Evolutionary conservation across 371 early-diverging fungal genomes (phyloP), one percentile per base, ranked within the genome.

Genomic region (Circinella umbellata): DNA sequence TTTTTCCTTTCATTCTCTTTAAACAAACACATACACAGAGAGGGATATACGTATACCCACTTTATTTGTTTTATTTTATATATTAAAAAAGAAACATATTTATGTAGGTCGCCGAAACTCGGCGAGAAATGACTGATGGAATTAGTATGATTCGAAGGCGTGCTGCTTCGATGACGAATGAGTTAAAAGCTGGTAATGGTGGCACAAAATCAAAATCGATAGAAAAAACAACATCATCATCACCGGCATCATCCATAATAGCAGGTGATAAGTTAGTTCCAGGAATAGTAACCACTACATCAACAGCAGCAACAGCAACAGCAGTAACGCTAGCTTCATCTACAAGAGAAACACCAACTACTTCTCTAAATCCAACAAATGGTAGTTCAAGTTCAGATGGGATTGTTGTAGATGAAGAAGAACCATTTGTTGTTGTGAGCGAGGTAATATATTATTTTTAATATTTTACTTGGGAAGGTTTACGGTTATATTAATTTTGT

Each of bases 41-140:
- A 27, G 27, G 2, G 27, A 27, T 2, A 27, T 27, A 27, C 27
- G 2, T 27, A 27, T 27, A 27, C 27, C 27, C 27, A 27, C 27
- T 42, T 11, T 42, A 2, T 3, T 42, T 42, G 11, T 42, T 11
- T 9, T 42, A 9, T 42, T 1, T 42, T 42, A 42, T 42, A 42
- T 42, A 42, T 42, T 27, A 27, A 27, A 27, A 27, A 27, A 51
- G 48, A 53, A n/a, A n/a, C n/a, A n/a, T n/a, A n/a, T n/a, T n/a
- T 15, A 48, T 48, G 8, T 66, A 77, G 70, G 57, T 84, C 17
- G 69, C 69, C 1, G 80, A 80, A 39, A 84, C 84, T 17, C 70
- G 80, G 36, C 74, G 75, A 36, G 84, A 84, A 67, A 80, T 84
- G 80, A 84, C 84, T 4, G 84, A 84, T 51, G 84, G 84, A 9